phyloP scores from a whole-genome alignment of 2,329 filamentous ascomycete species.

The Cladophialophora immunda region DNA sequence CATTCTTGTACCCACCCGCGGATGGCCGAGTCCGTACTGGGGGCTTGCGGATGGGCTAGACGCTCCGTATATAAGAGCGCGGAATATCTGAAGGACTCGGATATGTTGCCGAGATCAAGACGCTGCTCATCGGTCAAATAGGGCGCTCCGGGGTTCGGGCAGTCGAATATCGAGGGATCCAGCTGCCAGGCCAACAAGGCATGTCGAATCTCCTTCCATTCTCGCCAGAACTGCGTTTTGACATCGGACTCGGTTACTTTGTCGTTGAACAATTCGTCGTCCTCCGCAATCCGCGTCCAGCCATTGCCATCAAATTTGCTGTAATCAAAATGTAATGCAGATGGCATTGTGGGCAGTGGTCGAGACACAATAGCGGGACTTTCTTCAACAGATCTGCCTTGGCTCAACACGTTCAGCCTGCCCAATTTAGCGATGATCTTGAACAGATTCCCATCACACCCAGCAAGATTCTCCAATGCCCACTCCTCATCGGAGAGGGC shows the following conservation, averaged over 20 bases:
- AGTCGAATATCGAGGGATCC: conserved; percentile 54
- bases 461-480: conserved; percentile 83
- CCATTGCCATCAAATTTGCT: conserved; percentile 69
- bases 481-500: conserved; percentile 72
- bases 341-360: conserved; percentile 46
- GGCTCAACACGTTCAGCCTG: conserved; percentile 82
- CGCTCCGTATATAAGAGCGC: conserved; percentile 90
- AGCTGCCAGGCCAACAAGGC: conserved; percentile 85
- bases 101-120: conserved; percentile 80
- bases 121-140: conserved; percentile 67
- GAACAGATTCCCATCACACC: conserved; percentile 87
- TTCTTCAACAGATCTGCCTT: conserved; percentile 60
- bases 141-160: conserved; percentile 44
- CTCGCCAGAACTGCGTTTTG: conserved; percentile 72
- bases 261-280: conserved; percentile 58
- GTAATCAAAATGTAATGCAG: conserved; percentile 38
- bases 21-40: conserved; percentile 78
- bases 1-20: conserved; percentile 84
- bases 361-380: conserved; percentile 37
- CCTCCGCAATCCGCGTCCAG: conserved; percentile 45
- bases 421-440: conserved; percentile 84
- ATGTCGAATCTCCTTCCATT: conserved; percentile 79
- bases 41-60: conserved; percentile 77
- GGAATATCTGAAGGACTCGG: conserved; percentile 88
- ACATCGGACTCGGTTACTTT: conserved; percentile 58